Conservation (phyloP, 2,329 filamentous ascomycete species). For the Penicillium sp. region DNA sequence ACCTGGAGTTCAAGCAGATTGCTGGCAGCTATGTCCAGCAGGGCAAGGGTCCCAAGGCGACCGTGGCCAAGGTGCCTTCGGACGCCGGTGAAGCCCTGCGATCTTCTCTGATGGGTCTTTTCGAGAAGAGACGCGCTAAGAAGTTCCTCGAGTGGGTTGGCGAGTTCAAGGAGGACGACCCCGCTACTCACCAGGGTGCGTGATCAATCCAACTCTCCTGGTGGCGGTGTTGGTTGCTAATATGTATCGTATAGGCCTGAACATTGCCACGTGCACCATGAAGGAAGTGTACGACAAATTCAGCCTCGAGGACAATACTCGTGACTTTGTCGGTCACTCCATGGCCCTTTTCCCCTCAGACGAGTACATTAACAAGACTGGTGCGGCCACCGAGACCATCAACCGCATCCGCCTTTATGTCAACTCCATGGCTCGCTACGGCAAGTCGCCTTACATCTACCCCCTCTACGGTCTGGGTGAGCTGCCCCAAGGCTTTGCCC, state of each 20-base stretch:
- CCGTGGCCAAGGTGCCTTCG: constrained; percentile 94
- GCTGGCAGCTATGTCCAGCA: constrained; percentile 97
- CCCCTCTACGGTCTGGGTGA: constrained; percentile 96
- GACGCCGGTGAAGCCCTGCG: constrained; percentile 87
- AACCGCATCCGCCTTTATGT: constrained; percentile 94
- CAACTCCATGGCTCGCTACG: constrained; percentile 95
- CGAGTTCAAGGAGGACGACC: constrained; percentile 78
- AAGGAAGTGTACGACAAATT: constrained; percentile 99
- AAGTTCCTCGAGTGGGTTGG: constrained; percentile 96
- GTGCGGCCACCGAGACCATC: constrained; percentile 80
- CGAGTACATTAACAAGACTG: constrained; percentile 75
- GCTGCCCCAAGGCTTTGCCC: constrained; percentile 95
- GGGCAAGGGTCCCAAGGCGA: constrained; percentile 77
- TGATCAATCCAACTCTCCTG: constrained; percentile 32
- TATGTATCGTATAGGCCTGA: constrained; percentile 65
- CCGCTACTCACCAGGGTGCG: constrained; percentile 84
- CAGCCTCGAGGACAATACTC: constrained; percentile 82
- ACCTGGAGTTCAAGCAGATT: constrained; percentile 92
- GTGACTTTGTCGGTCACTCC: constrained; percentile 96
- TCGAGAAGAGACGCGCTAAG: constrained; percentile 97
- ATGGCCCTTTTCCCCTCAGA: constrained; percentile 97
- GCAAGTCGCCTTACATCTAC: constrained; percentile 99
- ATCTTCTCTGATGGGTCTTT: constrained; percentile 94
- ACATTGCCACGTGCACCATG: constrained; percentile 81
- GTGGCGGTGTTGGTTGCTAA: constrained; percentile 16